These are phyloP conservation scores for Ilyonectria mors-panacis DNA, from an alignment of 2,329 filamentous ascomycete genomes.

Conservation along the genomic window DNA sequence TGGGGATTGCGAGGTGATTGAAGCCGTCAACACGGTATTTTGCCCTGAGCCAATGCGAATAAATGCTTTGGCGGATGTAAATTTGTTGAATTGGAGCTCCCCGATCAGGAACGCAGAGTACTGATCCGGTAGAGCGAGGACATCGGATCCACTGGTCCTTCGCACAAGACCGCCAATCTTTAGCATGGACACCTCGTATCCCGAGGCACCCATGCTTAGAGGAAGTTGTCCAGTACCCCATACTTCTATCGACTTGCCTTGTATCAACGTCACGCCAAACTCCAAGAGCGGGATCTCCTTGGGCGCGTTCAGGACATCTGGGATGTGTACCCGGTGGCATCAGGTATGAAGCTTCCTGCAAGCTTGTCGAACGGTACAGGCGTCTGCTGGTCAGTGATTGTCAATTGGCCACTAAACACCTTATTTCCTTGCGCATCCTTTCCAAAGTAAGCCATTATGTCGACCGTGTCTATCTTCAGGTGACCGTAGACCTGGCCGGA, in stretches of 20 bases:
- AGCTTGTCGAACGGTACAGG: conserved; percentile 8
- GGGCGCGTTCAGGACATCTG: background rate
- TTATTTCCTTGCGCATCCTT: background rate
- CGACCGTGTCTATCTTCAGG: background rate
- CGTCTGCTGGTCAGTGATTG: background rate
- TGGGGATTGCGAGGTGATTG: background rate
- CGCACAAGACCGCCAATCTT: background rate
- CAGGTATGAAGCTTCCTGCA: background rate
- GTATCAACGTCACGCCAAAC: background rate
- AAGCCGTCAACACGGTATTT: conserved; percentile 9
- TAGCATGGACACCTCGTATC: background rate
- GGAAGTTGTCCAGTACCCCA: background rate
- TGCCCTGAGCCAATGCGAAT: background rate
- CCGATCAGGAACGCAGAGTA: conserved; percentile 3
- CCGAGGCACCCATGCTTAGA: background rate
- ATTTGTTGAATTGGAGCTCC: conserved; percentile 4
- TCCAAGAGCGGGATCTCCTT: background rate
- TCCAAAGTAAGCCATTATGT: background rate
- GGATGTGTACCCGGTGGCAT: background rate
- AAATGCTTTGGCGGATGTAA: background rate
- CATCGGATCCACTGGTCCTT: conserved; percentile 6
- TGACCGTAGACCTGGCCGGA: conserved; percentile 3
- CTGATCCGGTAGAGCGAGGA: no score
- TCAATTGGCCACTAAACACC: background rate
- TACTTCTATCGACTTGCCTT: background rate